These are phyloP conservation scores for Ormosia emarginata DNA, from an alignment of 306 rosid species.

Conservation along the genomic window DNA sequence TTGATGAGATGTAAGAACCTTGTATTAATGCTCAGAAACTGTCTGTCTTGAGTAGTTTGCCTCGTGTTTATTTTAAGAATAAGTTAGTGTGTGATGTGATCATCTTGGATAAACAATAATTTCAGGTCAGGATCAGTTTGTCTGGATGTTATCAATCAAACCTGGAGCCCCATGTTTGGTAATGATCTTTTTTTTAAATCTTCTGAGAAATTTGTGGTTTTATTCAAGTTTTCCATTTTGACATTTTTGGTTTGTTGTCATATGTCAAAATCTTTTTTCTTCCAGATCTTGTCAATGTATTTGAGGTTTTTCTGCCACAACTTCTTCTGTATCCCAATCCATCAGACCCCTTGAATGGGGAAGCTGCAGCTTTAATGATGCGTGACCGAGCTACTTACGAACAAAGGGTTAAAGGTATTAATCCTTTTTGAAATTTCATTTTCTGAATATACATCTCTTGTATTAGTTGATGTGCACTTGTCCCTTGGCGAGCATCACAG, in stretches of 20 bases:
- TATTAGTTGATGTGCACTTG: neutral
- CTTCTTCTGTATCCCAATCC: slow-evolving; percentile 62
- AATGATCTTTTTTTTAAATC: slow-evolving; percentile 11
- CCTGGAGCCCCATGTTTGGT: slow-evolving; percentile 71
- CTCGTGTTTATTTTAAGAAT: neutral
- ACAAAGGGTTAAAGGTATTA: slow-evolving; percentile 54
- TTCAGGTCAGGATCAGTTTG: slow-evolving; percentile 70
- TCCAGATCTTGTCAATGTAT: slow-evolving; percentile 63
- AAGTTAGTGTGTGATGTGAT: neutral
- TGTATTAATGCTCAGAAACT: neutral
- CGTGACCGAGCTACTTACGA: slow-evolving; percentile 47
- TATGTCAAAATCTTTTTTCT: slow-evolving; percentile 3
- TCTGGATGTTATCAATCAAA: slow-evolving; percentile 62
- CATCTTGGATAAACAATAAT: neutral
- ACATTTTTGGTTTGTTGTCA: neutral
- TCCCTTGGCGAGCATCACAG: neutral
- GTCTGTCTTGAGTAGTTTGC: neutral
- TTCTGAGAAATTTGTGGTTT: neutral
- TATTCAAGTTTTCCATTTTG: neutral
- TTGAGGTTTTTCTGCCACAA: slow-evolving; percentile 59
- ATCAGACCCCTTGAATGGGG: slow-evolving; percentile 60
- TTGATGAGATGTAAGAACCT: slow-evolving; percentile 51
- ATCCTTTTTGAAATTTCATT: slow-evolving; percentile 14
- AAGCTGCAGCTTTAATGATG: slow-evolving; percentile 59
- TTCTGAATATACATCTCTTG: slow-evolving; percentile 9